Evolutionary conservation across 371 early-diverging fungal species (phyloP), one percentile per base, ranked within the genome.

Genomic region (Edhazardia aedis): DNA sequence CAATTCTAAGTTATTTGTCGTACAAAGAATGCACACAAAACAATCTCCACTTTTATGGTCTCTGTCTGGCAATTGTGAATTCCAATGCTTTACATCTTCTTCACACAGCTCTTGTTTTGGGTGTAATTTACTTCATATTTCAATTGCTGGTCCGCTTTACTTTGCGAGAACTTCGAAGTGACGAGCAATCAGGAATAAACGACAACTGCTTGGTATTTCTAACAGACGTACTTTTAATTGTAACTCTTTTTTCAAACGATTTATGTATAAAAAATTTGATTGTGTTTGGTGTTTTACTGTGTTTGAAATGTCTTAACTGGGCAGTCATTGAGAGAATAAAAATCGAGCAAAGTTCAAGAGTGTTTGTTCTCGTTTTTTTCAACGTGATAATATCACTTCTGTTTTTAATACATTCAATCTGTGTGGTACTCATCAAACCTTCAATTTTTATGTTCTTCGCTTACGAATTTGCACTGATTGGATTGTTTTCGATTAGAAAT

Each of bases 171-270:
- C 58, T 71, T 7, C 30, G 53, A 9, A 12, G 45, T 2, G 48
- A 65, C 37, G 69, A 71, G 23, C 42, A 46, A n/a, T 39, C 52
- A 33, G 45, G 43, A n/a, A 45, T 67, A 26, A 61, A 67, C 28
- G 72, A 71, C 22, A 55, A 60, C 21, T 23, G 45, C 1, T 51
- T 59, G 24, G 21, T 52, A 9, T 67, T 63, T 36, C 25, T 66
- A 16, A 55, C 62, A 16, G 66, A 69, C 29, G 48, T 60, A 11
- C 33, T 64, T 7, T 33, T 71, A 27, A 51, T 65, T 26, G 29
- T 68, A 3, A 58, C 64, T 43, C 24, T 65, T 2, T 71, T 71
- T 59, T 50, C 60, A 18, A 51, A 63, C 37, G 61, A 68, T 37
- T 38, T 68, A 4, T 49, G 28, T 23, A 25, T 65, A 23, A 53